Evolutionary conservation across 2,329 filamentous ascomycete genomes (phyloP).

Genomic region (Aspergillus thermomutatus): DNA sequence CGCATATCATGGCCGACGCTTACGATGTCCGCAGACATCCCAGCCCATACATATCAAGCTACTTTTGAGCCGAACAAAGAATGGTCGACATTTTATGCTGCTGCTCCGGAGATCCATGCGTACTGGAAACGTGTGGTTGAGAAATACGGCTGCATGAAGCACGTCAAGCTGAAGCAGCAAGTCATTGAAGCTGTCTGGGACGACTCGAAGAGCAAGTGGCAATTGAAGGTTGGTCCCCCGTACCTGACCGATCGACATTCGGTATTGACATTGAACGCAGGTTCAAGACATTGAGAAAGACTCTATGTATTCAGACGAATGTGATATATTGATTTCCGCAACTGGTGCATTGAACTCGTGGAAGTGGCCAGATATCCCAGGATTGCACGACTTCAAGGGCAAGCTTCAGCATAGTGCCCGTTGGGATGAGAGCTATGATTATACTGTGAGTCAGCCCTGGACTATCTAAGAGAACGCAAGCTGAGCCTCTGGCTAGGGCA

Average conservation of each 20-base stretch:
- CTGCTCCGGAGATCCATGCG: slow-evolving; percentile 47
- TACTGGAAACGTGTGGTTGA: slow-evolving; percentile 47
- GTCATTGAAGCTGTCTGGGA: slow-evolving; percentile 46
- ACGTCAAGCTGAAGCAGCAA: slow-evolving; percentile 46
- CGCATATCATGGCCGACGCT: neutral
- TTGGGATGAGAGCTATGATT: slow-evolving; percentile 40
- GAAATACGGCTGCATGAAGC: slow-evolving; percentile 45
- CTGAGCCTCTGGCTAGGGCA: slow-evolving; percentile 18
- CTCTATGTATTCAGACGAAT: slow-evolving; percentile 22
- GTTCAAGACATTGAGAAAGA: slow-evolving; percentile 22
- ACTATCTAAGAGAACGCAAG: neutral
- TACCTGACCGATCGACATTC: neutral
- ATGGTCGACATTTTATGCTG: slow-evolving; percentile 50
- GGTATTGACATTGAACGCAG: slow-evolving; percentile 7
- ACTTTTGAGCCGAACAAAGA: slow-evolving; percentile 48
- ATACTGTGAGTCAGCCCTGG: slow-evolving; percentile 19
- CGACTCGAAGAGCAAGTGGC: slow-evolving; percentile 30
- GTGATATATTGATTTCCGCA: slow-evolving; percentile 36
- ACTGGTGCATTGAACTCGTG: slow-evolving; percentile 41
- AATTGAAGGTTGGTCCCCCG: slow-evolving; percentile 18
- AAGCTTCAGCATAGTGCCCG: slow-evolving; percentile 44
- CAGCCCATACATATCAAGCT: slow-evolving; percentile 49
- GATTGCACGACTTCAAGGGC: slow-evolving; percentile 46
- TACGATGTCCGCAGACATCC: slow-evolving; percentile 36
- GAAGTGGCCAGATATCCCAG: slow-evolving; percentile 47